These are phyloP conservation scores for Theobroma grandiflorum DNA, from an alignment of 441 rosid genomes.

Conservation along the genomic window DNA sequence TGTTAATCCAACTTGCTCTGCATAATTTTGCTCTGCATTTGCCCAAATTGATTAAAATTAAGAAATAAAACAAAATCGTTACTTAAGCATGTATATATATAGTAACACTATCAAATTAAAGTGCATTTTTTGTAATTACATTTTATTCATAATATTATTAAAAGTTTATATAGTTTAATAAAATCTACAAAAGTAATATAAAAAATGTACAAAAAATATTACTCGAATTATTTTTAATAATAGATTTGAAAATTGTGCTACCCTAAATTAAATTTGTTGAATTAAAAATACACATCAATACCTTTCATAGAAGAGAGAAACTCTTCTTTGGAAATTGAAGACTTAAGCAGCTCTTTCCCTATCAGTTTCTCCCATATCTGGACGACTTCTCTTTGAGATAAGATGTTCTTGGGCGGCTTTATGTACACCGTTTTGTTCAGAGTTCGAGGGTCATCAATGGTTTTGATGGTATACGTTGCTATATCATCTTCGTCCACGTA, in stretches of 20 bases:
- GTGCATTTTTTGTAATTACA: too few species aligned
- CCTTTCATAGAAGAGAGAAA: slow-evolving; percentile 52
- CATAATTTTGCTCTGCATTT: slow-evolving; percentile 40
- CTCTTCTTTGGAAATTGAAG: slow-evolving; percentile 46
- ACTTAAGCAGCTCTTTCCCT: slow-evolving; percentile 52
- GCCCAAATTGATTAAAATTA: too few species aligned
- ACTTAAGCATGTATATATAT: background rate
- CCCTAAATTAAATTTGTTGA: too few species aligned
- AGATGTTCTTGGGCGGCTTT: slow-evolving; percentile 52
- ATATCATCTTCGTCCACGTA: slow-evolving; percentile 64
- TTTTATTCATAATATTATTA: too few species aligned
- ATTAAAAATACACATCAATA: background rate
- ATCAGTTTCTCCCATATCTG: slow-evolving; percentile 58
- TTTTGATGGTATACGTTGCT: slow-evolving; percentile 49
- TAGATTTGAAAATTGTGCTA: too few species aligned
- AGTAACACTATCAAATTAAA: too few species aligned
- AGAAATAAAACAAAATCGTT: too few species aligned
- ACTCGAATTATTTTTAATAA: too few species aligned
- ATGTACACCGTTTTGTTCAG: slow-evolving; percentile 55
- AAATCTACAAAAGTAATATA: too few species aligned
- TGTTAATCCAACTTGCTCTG: slow-evolving; percentile 52
- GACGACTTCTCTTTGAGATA: slow-evolving; percentile 57
- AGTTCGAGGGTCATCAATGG: slow-evolving; percentile 56
- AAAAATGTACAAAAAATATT: too few species aligned
- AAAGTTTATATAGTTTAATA: too few species aligned